A percentile compares a stretch with the other conserved stretches of the same genome.
These are phyloP conservation scores for Carex pumila DNA, from an alignment of 176 grass and related monocot species.

Conservation along the genomic window DNA sequence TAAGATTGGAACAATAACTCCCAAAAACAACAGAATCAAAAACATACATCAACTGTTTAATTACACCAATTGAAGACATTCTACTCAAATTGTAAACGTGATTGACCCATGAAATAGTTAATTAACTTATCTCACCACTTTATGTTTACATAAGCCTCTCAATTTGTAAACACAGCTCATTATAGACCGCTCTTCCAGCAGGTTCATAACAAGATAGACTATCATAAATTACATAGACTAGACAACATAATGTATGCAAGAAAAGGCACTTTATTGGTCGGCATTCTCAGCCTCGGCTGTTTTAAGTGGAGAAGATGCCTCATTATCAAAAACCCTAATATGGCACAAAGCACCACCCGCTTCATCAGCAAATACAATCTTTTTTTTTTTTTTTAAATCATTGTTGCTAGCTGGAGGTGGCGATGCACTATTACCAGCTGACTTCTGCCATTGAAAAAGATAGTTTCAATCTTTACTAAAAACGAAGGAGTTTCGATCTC, in stretches of 20 bases:
- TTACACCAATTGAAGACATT: neutral
- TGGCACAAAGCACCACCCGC: constrained; percentile 76
- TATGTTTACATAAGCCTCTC: constrained; percentile 1
- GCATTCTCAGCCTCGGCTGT: constrained; percentile 6
- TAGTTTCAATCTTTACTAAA: too few species aligned
- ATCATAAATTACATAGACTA: neutral
- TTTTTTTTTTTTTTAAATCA: constrained; percentile 38
- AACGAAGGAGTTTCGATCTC: neutral
- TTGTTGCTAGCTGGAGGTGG: constrained; percentile 7
- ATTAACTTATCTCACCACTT: neutral
- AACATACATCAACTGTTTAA: neutral
- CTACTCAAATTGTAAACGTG: neutral
- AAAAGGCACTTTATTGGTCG: neutral
- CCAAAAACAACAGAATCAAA: neutral
- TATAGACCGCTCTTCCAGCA: neutral
- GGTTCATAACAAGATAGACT: neutral
- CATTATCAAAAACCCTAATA: constrained; percentile 47
- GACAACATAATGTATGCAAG: neutral
- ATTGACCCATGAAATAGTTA: neutral
- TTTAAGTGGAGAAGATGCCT: constrained; percentile 19
- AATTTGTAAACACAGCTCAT: neutral
- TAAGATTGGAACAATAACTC: neutral
- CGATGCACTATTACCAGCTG: constrained; percentile 32
- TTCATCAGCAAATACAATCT: constrained; percentile 90
- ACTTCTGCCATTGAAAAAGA: constrained; percentile 43